phyloP scores from a whole-genome alignment of 345 rosid species.

The Eucalyptus tenuipes region DNA sequence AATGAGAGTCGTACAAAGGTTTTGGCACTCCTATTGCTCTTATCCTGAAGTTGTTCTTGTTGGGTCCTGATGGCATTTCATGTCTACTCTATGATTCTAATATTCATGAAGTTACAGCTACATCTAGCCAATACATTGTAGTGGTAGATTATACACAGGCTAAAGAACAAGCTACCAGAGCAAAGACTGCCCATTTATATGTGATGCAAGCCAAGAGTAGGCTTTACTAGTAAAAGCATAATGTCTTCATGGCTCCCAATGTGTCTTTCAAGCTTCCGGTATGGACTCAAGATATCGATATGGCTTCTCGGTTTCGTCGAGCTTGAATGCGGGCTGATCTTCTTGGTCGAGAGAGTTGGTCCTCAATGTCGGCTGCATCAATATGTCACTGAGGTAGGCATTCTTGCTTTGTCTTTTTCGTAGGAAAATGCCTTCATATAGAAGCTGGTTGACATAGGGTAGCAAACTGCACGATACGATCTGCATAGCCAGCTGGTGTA shows the following conservation, averaged over 20 bases:
- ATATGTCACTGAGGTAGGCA: constrained; percentile 17
- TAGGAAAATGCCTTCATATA: constrained; percentile 11
- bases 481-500: constrained; percentile 10
- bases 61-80: not conserved
- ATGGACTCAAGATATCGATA: too few relatives aligned
- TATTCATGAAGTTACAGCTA: not conserved
- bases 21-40: rapidly evolving
- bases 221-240: too few relatives aligned
- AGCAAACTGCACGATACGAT: constrained; percentile 9
- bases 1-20: too few relatives aligned
- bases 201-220: too few relatives aligned
- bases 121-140: not conserved
- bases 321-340: too few relatives aligned
- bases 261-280: too few relatives aligned
- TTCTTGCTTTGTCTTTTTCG: constrained; percentile 22
- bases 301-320: too few relatives aligned
- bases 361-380: too few relatives aligned
- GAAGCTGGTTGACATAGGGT: constrained; percentile 19
- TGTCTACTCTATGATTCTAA: not conserved
- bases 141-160: not conserved
- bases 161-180: constrained; percentile 6
- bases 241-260: too few relatives aligned
- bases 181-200: constrained; percentile 1
- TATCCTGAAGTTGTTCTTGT: not conserved
- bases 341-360: too few relatives aligned